phyloP scores from a whole-genome alignment of 139 green algal genomes.

The Haematococcus lacustris region DNA sequence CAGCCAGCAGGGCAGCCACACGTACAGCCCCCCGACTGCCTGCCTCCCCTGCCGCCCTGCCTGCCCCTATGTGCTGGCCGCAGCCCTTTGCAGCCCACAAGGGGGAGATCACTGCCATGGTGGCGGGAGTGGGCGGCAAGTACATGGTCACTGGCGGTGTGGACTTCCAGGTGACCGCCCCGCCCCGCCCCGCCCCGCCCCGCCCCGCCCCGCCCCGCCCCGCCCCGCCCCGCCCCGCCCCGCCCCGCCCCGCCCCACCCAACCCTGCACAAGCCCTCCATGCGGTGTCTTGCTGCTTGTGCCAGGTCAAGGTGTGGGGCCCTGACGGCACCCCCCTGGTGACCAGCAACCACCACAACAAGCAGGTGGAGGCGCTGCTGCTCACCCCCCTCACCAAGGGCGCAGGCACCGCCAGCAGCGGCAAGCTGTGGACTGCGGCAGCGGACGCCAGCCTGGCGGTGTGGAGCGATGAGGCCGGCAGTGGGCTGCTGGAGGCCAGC shows the following conservation, averaged over 20 bases:
- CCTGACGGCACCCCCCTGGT: constrained; percentile 17
- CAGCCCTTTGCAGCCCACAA: constrained; percentile 45
- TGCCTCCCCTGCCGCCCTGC: too few relatives aligned
- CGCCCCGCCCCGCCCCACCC: too few relatives aligned
- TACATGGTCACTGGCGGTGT: constrained; percentile 37
- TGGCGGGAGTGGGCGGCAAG: constrained; percentile 2
- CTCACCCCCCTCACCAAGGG: constrained; percentile 15
- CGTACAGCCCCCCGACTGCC: too few relatives aligned
- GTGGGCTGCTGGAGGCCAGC: constrained; percentile 21
- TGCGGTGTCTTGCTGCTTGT: neutral
- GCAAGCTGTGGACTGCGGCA: constrained; percentile 32
- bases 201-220: too few relatives aligned
- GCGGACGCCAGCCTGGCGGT: constrained; percentile 32
- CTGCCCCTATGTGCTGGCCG: too few relatives aligned
- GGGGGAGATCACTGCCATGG: constrained; percentile 40
- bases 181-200: too few relatives aligned
- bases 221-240: too few relatives aligned
- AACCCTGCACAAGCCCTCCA: neutral
- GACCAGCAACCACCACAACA: constrained; percentile 34
- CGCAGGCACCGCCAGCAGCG: neutral
- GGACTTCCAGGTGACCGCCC: constrained; percentile 41
- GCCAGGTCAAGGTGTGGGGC: constrained; percentile 19
- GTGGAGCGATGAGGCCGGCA: constrained; percentile 22
- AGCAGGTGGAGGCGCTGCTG: constrained; percentile 15
- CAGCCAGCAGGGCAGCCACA: too few relatives aligned